Percentiles rank a stretch among this genome's conserved stretches.
phyloP scores from a whole-genome alignment of 805 yeast species.

The Sungouiozyma ichnusensis region DNA sequence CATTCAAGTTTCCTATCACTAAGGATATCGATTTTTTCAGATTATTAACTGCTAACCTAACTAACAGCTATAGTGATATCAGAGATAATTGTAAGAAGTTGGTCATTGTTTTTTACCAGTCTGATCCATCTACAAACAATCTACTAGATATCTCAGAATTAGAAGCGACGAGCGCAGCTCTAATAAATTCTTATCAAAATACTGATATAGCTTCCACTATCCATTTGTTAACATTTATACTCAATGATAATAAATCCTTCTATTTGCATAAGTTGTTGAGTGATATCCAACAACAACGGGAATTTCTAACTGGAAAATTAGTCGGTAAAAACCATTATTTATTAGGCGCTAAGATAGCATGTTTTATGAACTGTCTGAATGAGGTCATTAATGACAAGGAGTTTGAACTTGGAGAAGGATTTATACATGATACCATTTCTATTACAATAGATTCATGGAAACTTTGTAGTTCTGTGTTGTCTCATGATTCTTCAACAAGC shows the following conservation, averaged over 20 bases:
- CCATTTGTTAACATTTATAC: slow-evolving; percentile 39
- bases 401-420: not conserved
- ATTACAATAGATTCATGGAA: slow-evolving; percentile 27
- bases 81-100: slow-evolving; percentile 41
- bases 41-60: slow-evolving; percentile 48
- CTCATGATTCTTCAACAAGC: slow-evolving; percentile 66
- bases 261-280: slow-evolving; percentile 28
- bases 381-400: slow-evolving; percentile 1
- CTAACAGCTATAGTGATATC: slow-evolving; percentile 70
- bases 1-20: slow-evolving; percentile 38
- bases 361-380: slow-evolving; percentile 27
- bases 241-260: slow-evolving; percentile 22
- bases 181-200: slow-evolving; percentile 41
- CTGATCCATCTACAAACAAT: slow-evolving; percentile 1
- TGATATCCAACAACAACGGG: slow-evolving; percentile 28
- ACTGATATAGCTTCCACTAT: slow-evolving; percentile 75
- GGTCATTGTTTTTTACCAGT: slow-evolving; percentile 31
- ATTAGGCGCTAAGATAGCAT: slow-evolving; percentile 62
- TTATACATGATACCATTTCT: not conserved
- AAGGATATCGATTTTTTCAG: slow-evolving; percentile 31
- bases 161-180: slow-evolving; percentile 23
- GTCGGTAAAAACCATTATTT: slow-evolving; percentile 43
- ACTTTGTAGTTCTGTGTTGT: slow-evolving; percentile 35
- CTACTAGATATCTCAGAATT: slow-evolving; percentile 8
- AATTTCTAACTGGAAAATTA: slow-evolving; percentile 29